phyloP scores from a whole-genome alignment of 1,139 yeast species.

The Ogataea hybrid region DNA sequence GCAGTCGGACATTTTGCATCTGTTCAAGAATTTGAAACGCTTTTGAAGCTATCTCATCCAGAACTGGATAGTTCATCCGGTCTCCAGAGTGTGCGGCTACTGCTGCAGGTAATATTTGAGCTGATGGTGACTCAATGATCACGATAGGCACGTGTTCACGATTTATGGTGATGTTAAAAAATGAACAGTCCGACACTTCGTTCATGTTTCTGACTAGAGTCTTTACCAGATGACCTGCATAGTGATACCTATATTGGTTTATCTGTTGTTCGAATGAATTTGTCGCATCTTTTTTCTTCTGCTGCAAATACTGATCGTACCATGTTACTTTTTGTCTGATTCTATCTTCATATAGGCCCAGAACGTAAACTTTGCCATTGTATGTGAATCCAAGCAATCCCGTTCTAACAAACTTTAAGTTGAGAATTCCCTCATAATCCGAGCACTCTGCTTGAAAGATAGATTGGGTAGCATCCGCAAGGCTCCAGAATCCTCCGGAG shows the following conservation, averaged over 20 bases:
- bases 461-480: constrained; percentile 63
- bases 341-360: constrained; percentile 91
- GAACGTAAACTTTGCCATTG: constrained; percentile 81
- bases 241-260: constrained; percentile 57
- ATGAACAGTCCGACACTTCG: constrained; percentile 84
- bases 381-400: constrained; percentile 86
- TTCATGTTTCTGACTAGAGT: constrained; percentile 82
- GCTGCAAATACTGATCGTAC: constrained; percentile 48
- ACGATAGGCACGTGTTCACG: constrained; percentile 86
- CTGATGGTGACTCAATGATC: constrained; percentile 80
- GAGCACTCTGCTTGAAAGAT: constrained; percentile 82
- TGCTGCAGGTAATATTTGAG: constrained; percentile 34
- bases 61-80: constrained; percentile 47
- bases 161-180: constrained; percentile 83
- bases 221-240: constrained; percentile 78
- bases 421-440: constrained; percentile 65
- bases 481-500: constrained; percentile 86
- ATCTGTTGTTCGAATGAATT: neutral
- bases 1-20: constrained; percentile 73
- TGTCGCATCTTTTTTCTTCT: constrained; percentile 10
- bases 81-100: constrained; percentile 23
- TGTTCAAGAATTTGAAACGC: constrained; percentile 69
- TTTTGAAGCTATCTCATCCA: constrained; percentile 73
- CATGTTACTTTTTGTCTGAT: constrained; percentile 72
- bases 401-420: constrained; percentile 82